Evolutionary conservation across 495 filamentous ascomycete genomes (phyloP), one percentile per base, ranked within the genome.

Genomic region (Neurospora sp.): DNA sequence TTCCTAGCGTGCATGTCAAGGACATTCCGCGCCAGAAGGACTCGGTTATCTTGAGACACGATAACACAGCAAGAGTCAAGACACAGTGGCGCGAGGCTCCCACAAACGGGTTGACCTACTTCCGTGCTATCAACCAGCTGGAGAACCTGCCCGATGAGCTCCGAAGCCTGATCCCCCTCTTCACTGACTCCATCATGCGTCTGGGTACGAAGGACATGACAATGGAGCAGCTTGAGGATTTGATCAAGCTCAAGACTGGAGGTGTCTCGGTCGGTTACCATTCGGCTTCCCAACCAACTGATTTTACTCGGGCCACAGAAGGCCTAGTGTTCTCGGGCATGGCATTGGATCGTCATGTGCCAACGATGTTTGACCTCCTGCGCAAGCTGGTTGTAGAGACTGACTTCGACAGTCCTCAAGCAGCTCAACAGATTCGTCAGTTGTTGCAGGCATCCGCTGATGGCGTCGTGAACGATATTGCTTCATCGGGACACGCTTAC

Each of bases 161-260:
- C 38, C 88, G 96, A 42, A 83, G 91, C 73, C 85, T 97, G 70
- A 90, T 98, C 75, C 96, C 96, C 2, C 82, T 99, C 12, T 99
- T 98, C 79, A 93, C 92, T 41, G 94, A 97, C 79, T 90, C 92
- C 10, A 90, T 99, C 45, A 93, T 97, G 91, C 90, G 96, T 38
- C 85, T 99, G 16, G 96, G 96, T 35, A 98, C 96, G 10, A 90
- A 91, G 71, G 88, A 90, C 72, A 91, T 89, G 84, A 89, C 92
- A 0, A 97, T 97, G 93, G 96, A 97, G 79, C 88, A 98, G 78
- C 87, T 97, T 53, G 96, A 99, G 80, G 96, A 98, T 79, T 82
- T 93, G 48, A 98, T 98, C 78, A 98, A 97, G 77, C 85, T 98
- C 14, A 97, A 97, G 82, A 99, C 95, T 6, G 96, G 96, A n/a